Conservation (phyloP, 139 green algal genomes). For the Nannochloris sp. region DNA sequence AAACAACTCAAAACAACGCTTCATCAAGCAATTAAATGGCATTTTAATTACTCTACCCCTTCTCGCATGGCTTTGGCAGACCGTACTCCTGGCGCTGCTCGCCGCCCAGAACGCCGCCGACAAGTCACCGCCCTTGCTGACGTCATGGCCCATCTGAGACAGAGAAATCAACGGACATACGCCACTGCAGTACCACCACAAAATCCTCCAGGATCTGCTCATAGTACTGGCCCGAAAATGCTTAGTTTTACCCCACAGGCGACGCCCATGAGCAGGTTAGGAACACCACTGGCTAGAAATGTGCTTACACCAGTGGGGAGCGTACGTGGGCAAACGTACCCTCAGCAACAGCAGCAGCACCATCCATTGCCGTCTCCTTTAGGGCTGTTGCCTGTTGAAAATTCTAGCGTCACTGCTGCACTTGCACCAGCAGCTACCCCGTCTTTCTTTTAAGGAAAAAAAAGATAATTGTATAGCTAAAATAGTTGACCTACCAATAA, state of each 20-base stretch:
- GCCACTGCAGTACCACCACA: not conserved
- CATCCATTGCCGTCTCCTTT: too few species aligned
- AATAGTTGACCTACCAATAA: too few species aligned
- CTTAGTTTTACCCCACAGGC: slow-evolving; percentile 11
- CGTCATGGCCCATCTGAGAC: slow-evolving; percentile 12
- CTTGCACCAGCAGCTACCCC: too few species aligned
- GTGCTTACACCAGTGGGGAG: too few species aligned
- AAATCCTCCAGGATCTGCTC: not conserved
- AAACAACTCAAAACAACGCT: slow-evolving; percentile 21
- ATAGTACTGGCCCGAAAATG: slow-evolving; percentile 6
- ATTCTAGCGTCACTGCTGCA: too few species aligned
- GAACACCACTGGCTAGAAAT: too few species aligned
- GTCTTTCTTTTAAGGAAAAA: too few species aligned
- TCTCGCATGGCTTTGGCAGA: slow-evolving; percentile 1
- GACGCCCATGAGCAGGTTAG: not conserved
- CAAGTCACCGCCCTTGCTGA: slow-evolving; percentile 4
- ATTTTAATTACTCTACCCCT: slow-evolving; percentile 37
- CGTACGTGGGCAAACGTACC: too few species aligned
- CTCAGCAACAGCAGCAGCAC: too few species aligned
- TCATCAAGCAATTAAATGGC: slow-evolving; percentile 23
- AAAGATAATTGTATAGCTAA: too few species aligned
- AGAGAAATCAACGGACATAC: not conserved
- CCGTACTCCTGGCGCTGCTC: not conserved
- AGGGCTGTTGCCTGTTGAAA: too few species aligned
- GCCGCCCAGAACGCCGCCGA: slow-evolving; percentile 5